These are phyloP conservation scores for Microcyclospora pomicola DNA, from an alignment of 2,329 filamentous ascomycete species.

Conservation along the genomic window DNA sequence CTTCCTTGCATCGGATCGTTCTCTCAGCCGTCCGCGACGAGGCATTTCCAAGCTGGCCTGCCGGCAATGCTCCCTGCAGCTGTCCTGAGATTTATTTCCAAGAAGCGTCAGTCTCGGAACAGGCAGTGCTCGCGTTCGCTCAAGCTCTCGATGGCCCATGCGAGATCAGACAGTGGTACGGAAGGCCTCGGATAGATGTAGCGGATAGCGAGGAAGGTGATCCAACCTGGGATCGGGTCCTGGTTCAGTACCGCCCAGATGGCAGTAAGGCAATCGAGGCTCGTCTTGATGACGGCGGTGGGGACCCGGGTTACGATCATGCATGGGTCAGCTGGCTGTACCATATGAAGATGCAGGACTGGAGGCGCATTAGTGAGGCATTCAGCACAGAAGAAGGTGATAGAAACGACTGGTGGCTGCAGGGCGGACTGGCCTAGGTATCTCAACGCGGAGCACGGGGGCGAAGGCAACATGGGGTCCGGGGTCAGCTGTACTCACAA, in stretches of 20 bases:
- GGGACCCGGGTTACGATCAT: not conserved
- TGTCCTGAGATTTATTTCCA: not conserved
- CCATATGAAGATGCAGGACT: not conserved
- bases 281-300: not conserved
- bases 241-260: not conserved
- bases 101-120: not conserved
- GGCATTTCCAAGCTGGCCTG: not conserved
- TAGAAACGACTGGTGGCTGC: not conserved
- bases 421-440: not conserved
- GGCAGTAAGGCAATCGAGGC: not conserved
- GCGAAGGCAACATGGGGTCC: no score
- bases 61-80: not conserved
- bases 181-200: no score
- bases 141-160: not conserved
- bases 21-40: not conserved
- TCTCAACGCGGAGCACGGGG: no score
- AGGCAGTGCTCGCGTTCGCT: not conserved
- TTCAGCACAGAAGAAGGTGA: not conserved
- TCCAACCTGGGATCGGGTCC: no score
- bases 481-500: no score
- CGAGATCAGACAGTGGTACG: not conserved
- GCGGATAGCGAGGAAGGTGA: no score
- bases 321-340: not conserved
- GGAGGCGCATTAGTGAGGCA: not conserved
- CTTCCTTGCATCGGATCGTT: not conserved